A percentile compares a stretch with the other conserved stretches of the same genome.
These are phyloP conservation scores for Akanthomyces uredinophilus DNA, from an alignment of 2,329 filamentous ascomycete genomes.

Conservation along the genomic window DNA sequence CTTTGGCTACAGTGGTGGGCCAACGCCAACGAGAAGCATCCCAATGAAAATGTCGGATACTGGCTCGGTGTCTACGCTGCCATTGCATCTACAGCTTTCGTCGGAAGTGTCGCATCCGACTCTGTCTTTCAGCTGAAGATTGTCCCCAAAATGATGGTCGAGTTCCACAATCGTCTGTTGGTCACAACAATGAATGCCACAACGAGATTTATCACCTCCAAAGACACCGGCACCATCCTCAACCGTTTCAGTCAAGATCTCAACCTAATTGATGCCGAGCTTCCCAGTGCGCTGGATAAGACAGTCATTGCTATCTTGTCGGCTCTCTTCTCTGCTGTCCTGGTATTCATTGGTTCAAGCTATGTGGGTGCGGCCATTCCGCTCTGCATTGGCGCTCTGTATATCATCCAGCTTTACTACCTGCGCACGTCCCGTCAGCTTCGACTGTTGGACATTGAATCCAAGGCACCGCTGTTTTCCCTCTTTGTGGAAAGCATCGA, in stretches of 20 bases:
- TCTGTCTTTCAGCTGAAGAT: slow-evolving; percentile 20
- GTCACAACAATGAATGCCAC: slow-evolving; percentile 29
- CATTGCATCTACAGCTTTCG: slow-evolving; percentile 17
- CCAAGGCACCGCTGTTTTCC: slow-evolving; percentile 26
- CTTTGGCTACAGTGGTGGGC: slow-evolving; percentile 26
- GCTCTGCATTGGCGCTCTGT: slow-evolving; percentile 22
- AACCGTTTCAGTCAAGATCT: slow-evolving; percentile 39
- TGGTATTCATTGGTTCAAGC: slow-evolving; percentile 42
- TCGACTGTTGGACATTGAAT: slow-evolving; percentile 27
- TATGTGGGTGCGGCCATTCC: slow-evolving; percentile 44
- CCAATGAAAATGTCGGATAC: slow-evolving; percentile 21
- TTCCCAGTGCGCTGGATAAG: slow-evolving; percentile 29
- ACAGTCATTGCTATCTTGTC: slow-evolving; percentile 20
- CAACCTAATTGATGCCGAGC: slow-evolving; percentile 32
- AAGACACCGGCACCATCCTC: slow-evolving; percentile 30
- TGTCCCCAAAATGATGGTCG: slow-evolving; percentile 25
- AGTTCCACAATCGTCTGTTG: slow-evolving; percentile 22
- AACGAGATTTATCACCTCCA: slow-evolving; percentile 32
- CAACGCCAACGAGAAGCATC: slow-evolving; percentile 19
- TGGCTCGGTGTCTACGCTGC: slow-evolving; percentile 21
- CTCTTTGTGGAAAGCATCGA: slow-evolving; percentile 25
- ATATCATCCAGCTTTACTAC: slow-evolving; percentile 26
- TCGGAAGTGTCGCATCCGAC: slow-evolving; percentile 16
- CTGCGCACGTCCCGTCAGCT: slow-evolving; percentile 29
- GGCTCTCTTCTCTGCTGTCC: slow-evolving; percentile 25